Evolutionary conservation across 2,329 filamentous ascomycete species (phyloP).

Genomic region (Aspergillus texensis): DNA sequence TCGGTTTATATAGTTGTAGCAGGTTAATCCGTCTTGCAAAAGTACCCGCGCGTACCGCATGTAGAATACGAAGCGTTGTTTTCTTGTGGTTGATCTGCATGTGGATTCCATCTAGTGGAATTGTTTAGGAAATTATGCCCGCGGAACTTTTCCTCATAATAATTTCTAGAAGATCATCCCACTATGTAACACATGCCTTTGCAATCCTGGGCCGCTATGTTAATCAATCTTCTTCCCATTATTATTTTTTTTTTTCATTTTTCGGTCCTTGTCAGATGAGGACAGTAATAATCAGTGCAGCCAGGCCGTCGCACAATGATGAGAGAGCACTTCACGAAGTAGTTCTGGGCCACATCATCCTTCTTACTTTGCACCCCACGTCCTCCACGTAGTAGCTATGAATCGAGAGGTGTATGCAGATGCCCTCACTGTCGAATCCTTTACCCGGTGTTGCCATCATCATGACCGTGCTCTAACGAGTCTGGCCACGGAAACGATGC

Average conservation of each 20-base stretch:
- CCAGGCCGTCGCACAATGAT: not conserved
- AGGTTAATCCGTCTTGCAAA: not conserved
- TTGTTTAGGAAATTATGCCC: not conserved
- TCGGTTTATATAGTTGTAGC: not conserved
- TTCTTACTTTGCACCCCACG: not conserved
- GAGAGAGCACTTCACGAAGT: not conserved
- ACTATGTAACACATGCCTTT: not conserved
- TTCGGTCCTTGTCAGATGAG: not conserved
- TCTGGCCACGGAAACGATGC: not conserved
- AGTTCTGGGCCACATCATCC: not conserved
- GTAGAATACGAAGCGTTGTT: not conserved
- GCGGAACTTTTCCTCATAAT: not conserved
- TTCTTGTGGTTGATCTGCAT: not conserved
- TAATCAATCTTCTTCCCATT: not conserved
- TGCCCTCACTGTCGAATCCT: not conserved
- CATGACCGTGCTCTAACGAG: not conserved
- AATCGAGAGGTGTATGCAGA: too few species aligned
- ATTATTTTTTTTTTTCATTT: not conserved
- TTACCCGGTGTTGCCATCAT: not conserved
- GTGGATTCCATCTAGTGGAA: not conserved
- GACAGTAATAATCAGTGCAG: not conserved
- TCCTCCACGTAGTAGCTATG: not conserved
- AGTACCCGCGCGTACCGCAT: not conserved
- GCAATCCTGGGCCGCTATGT: not conserved
- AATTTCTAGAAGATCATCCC: not conserved